These are phyloP conservation scores for Candida tunisiensis DNA, from an alignment of 1,139 yeast species.

Conservation along the genomic window DNA sequence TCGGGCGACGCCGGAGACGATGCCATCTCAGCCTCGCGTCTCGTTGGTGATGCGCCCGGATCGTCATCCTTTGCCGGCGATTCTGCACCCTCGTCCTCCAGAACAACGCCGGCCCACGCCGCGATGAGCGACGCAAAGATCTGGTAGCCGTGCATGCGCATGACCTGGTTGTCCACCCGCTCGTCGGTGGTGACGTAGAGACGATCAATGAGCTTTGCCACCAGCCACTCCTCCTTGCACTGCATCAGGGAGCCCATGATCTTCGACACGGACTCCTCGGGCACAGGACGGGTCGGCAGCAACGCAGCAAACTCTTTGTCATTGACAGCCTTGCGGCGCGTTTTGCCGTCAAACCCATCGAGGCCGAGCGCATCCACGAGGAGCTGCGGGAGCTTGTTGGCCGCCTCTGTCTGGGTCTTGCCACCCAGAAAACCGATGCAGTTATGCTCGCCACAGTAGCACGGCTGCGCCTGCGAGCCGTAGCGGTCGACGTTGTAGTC, in stretches of 20 bases:
- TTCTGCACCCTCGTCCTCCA: no score
- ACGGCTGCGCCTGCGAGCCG: constrained; percentile 88
- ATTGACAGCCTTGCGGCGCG: constrained; percentile 33
- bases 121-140: constrained; percentile 49
- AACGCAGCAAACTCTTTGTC: constrained; percentile 46
- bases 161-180: constrained; percentile 39
- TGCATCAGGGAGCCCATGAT: constrained; percentile 76
- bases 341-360: constrained; percentile 38
- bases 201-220: constrained; percentile 50
- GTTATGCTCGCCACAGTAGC: constrained; percentile 86
- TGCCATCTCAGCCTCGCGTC: no score
- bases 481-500: constrained; percentile 94
- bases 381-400: constrained; percentile 65
- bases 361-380: constrained; percentile 80
- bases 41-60: no score
- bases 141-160: constrained; percentile 77
- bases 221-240: constrained; percentile 51
- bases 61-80: no score
- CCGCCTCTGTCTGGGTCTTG: constrained; percentile 87
- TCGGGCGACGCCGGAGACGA: constrained; percentile 26
- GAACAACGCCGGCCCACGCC: constrained; percentile 19
- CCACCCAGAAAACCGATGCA: constrained; percentile 94
- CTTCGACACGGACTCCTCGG: constrained; percentile 39
- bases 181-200: constrained; percentile 39
- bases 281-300: constrained; percentile 36